Percentiles rank a stretch among this genome's conserved stretches.
phyloP scores from a whole-genome alignment of 2,329 filamentous ascomycete species.

The Penicillium sp. region DNA sequence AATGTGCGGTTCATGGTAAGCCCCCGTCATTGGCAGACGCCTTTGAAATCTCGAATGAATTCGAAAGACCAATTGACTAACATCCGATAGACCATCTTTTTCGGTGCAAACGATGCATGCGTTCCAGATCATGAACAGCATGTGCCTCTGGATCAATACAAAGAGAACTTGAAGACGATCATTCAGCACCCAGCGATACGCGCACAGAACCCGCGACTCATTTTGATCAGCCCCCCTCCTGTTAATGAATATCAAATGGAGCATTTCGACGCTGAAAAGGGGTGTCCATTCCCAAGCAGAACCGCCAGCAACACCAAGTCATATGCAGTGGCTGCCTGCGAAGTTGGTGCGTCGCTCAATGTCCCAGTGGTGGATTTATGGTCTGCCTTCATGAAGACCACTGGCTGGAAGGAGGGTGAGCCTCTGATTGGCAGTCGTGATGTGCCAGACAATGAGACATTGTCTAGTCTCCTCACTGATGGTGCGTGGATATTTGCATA shows the following conservation, averaged over 20 bases:
- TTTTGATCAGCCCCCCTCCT: conserved; percentile 76
- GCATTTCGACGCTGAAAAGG: conserved; percentile 48
- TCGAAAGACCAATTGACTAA: conserved; percentile 1
- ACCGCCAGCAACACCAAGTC: conserved; percentile 61
- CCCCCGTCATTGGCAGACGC: neutral
- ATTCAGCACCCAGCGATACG: conserved; percentile 67
- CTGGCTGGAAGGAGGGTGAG: conserved; percentile 52
- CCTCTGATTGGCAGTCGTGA: conserved; percentile 57
- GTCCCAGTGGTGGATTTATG: conserved; percentile 76
- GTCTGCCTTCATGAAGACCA: conserved; percentile 68
- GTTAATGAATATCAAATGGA: conserved; percentile 70
- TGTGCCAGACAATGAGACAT: conserved; percentile 56
- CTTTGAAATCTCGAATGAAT: neutral
- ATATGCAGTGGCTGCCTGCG: conserved; percentile 65
- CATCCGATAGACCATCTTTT: conserved; percentile 63
- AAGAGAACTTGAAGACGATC: conserved; percentile 68
- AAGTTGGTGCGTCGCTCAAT: conserved; percentile 55
- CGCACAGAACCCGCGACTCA: conserved; percentile 70
- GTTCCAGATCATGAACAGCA: conserved; percentile 69
- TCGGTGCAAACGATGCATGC: conserved; percentile 88
- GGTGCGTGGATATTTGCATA: conserved; percentile 43
- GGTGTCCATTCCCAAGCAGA: conserved; percentile 51
- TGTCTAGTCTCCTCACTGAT: conserved; percentile 55
- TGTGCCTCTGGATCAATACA: conserved; percentile 73
- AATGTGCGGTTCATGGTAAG: conserved; percentile 45